Base-by-base conservation (phyloP, 2,329 filamentous ascomycete species). In the Acephala macrosclerotiorum region DNA sequence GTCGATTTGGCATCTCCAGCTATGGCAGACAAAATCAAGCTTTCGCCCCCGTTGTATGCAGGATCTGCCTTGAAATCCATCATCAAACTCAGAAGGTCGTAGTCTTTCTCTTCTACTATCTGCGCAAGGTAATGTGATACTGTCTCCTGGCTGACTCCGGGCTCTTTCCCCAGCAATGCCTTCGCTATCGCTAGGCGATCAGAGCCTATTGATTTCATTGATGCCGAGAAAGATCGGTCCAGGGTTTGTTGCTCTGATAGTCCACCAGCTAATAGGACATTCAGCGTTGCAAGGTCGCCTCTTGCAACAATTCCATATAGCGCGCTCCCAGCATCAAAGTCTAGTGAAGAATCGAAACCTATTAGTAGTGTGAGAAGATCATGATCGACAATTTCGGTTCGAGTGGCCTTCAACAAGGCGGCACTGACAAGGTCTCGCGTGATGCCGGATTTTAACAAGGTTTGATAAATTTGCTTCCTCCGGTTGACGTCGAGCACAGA, bases 361-460 rank as follows among this genome's bases (percentile, higher is more conserved):
- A 60, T 47, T 16, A 60, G 58, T 1, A 47, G 22, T 5, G 12
- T 33, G 22, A 60, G 58, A 9, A 60, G 58, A 49, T 35, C 7
- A 22, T 60, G 38, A n/a, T 60, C 58, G n/a, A 60, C 25, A 33
- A 18, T 20, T n/a, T 47, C 22, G 16, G 58, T 20, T 49, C n/a
- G 18, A 45, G 58, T 60, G n/a, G 58, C 58, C 20, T 49, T 5
- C 11, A 60, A 49, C 1, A 60, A 33, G n/a, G 14, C 58, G 42
- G 38, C 38, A 29, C 58, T 60, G 38, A 60, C 40, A 49, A 60
- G 58, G n/a, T 60, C 58, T 45, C 42, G 38, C 26, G 58, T 60
- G 26, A 60, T 49, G 26, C 58, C 58, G n/a, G 58, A 18, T 29
- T 60, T 36, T 36, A 60, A 18, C 58, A 60, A 60, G 22, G 8